Conservation (phyloP, 805 yeast species). For the Cyberlindnera petersonii region DNA sequence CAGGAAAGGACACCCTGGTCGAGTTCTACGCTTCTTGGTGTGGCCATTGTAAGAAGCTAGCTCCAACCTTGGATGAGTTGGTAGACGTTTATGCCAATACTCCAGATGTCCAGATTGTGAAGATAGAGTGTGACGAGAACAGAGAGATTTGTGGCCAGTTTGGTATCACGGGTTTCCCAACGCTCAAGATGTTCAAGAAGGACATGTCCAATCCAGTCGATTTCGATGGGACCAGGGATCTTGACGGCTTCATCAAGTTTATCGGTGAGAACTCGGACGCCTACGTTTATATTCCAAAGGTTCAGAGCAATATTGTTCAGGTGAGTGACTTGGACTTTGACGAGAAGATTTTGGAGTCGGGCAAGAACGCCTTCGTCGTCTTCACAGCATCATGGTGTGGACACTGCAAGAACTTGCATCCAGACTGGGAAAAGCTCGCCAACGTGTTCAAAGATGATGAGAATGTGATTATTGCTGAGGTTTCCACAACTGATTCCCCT, state of each 20-base stretch:
- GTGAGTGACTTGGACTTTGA: slow-evolving; percentile 33
- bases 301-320: slow-evolving; percentile 24
- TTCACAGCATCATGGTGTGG: slow-evolving; percentile 56
- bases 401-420: slow-evolving; percentile 46
- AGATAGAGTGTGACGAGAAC: slow-evolving; percentile 84
- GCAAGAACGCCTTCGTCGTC: slow-evolving; percentile 26
- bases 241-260: slow-evolving; percentile 66
- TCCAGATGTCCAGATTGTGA: slow-evolving; percentile 67
- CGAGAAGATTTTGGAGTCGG: slow-evolving; percentile 26
- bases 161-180: slow-evolving; percentile 86
- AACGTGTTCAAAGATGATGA: slow-evolving; percentile 37
- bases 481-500: slow-evolving; percentile 41
- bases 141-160: slow-evolving; percentile 69
- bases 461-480: slow-evolving; percentile 40
- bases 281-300: slow-evolving; percentile 27
- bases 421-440: slow-evolving; percentile 46
- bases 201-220: slow-evolving; percentile 53
- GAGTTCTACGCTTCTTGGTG: slow-evolving; percentile 98
- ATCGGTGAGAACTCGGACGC: slow-evolving; percentile 42
- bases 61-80: slow-evolving; percentile 82
- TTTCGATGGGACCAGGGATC: slow-evolving; percentile 65
- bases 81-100: slow-evolving; percentile 58
- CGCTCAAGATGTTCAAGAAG: slow-evolving; percentile 70
- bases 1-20: slow-evolving; percentile 70
- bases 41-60: slow-evolving; percentile 89